Conservation (phyloP, 805 yeast species). For the Saturnispora quitensis region DNA sequence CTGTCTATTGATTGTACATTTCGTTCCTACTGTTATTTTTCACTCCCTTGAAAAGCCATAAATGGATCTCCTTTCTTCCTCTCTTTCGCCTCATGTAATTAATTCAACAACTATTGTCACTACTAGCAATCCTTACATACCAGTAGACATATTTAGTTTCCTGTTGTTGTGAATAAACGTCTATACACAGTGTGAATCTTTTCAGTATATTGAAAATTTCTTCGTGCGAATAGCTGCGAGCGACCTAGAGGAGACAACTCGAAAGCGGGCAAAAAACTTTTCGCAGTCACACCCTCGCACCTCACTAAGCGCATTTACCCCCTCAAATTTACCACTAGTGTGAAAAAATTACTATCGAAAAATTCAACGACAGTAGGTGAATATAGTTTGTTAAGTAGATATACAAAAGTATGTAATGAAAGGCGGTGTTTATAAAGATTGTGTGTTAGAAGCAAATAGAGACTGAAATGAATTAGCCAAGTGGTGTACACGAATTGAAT, state of each 20-base stretch:
- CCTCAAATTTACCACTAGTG: background rate
- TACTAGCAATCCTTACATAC: slow-evolving; percentile 8
- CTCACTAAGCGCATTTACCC: background rate
- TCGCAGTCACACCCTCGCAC: slow-evolving; percentile 7
- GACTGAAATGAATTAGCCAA: background rate
- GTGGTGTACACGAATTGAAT: too few species aligned
- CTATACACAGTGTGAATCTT: background rate
- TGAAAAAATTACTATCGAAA: background rate
- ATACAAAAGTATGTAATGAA: background rate
- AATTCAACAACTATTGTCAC: background rate
- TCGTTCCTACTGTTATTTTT: too few species aligned
- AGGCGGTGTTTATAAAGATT: background rate
- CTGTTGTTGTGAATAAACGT: slow-evolving; percentile 1
- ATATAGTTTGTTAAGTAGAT: background rate
- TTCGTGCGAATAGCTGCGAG: slow-evolving; percentile 1
- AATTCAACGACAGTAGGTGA: background rate
- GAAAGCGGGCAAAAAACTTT: background rate
- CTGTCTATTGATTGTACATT: too few species aligned
- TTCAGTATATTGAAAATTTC: background rate
- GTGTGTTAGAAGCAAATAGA: background rate
- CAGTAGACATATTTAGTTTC: slow-evolving; percentile 12
- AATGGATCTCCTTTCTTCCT: background rate
- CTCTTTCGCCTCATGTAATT: background rate
- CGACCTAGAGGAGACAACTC: background rate
- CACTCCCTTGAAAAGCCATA: background rate